Evolutionary conservation across 208 protist species (phyloP).

Genomic region (Balamuthia mandrillaris): DNA sequence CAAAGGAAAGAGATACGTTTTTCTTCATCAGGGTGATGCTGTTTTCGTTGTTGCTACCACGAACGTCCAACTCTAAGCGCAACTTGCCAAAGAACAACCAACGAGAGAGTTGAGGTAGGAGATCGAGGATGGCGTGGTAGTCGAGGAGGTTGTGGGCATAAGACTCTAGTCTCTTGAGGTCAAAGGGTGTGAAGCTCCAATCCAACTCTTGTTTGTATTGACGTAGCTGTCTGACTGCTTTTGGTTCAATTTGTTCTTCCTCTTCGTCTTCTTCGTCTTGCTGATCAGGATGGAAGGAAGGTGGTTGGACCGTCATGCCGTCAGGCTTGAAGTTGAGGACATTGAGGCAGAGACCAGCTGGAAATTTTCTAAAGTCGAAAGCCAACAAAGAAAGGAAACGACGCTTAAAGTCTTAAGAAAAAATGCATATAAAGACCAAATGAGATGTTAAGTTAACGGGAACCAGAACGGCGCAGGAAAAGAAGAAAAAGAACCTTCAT

Average conservation of each 20-base stretch:
- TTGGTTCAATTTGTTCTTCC: neutral
- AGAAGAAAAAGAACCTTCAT: neutral
- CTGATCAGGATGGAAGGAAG: no score
- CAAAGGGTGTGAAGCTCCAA: constrained; percentile 74
- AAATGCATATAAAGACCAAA: neutral
- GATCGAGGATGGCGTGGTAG: constrained; percentile 91
- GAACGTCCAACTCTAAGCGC: neutral
- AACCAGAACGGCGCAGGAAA: neutral
- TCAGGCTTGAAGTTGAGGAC: constrained; percentile 63
- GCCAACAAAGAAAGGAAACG: constrained; percentile 86
- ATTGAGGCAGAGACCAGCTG: constrained; percentile 81
- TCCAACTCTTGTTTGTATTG: constrained; percentile 69
- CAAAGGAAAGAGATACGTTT: constrained; percentile 72
- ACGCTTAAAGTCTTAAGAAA: constrained; percentile 82
- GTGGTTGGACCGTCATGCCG: neutral
- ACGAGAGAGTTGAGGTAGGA: constrained; percentile 85
- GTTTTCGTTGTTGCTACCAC: neutral
- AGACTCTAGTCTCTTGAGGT: constrained; percentile 90
- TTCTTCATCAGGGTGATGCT: neutral
- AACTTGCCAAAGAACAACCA: constrained; percentile 82
- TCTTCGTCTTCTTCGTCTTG: neutral
- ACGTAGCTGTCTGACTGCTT: neutral
- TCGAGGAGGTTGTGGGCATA: constrained; percentile 90
- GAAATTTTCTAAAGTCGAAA: constrained; percentile 84
- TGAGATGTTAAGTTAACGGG: neutral